A percentile compares a stretch with the other conserved stretches of the same genome.
phyloP scores from a whole-genome alignment of 805 yeast species.

The Barnettozyma pratensis region DNA sequence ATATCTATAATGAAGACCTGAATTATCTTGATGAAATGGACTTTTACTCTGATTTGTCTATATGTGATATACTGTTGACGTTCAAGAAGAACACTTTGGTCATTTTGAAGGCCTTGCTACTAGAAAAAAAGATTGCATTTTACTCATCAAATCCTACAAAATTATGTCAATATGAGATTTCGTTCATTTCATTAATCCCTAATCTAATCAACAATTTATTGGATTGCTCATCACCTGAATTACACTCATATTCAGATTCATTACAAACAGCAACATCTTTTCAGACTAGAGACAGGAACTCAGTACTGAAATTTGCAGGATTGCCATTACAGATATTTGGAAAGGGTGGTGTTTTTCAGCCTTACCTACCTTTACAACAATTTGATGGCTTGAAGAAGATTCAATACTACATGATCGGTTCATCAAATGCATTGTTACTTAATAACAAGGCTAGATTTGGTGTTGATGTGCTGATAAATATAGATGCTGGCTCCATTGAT shows the following conservation, averaged over 20 bases:
- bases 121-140: slow-evolving; percentile 70
- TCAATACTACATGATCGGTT: slow-evolving; percentile 70
- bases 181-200: slow-evolving; percentile 79
- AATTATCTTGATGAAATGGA: slow-evolving; percentile 44
- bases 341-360: slow-evolving; percentile 82
- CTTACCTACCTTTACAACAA: slow-evolving; percentile 93
- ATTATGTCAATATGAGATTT: slow-evolving; percentile 78
- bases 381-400: slow-evolving; percentile 65
- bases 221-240: slow-evolving; percentile 74
- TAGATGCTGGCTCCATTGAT: slow-evolving; percentile 49
- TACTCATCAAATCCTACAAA: slow-evolving; percentile 77
- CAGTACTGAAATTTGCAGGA: slow-evolving; percentile 77
- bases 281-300: slow-evolving; percentile 70
- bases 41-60: slow-evolving; percentile 66
- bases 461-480: slow-evolving; percentile 69
- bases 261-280: slow-evolving; percentile 60
- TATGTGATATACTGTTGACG: slow-evolving; percentile 56
- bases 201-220: slow-evolving; percentile 65
- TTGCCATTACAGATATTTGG: slow-evolving; percentile 84
- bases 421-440: slow-evolving; percentile 77
- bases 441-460: slow-evolving; percentile 50
- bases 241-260: slow-evolving; percentile 47
- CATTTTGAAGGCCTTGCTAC: slow-evolving; percentile 68
- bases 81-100: slow-evolving; percentile 57
- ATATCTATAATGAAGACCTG: slow-evolving; percentile 29